These are phyloP conservation scores for Debaryomyces maramus DNA, from an alignment of 805 yeast genomes.

Conservation along the genomic window DNA sequence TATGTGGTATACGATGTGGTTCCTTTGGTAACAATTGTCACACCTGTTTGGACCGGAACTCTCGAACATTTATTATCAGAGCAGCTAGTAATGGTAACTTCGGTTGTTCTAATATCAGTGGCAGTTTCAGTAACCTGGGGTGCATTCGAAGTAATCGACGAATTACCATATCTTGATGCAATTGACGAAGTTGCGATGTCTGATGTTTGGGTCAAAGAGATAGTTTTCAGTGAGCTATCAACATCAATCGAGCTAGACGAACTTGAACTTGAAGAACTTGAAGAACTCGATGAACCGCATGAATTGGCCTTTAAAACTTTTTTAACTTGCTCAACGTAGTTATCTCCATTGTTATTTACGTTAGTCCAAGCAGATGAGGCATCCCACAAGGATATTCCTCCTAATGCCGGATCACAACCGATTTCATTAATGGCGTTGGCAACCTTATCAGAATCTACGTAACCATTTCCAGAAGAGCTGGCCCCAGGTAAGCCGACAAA, in stretches of 20 bases:
- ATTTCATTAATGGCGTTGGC: conserved; percentile 15
- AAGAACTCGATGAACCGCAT: not conserved
- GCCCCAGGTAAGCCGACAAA: conserved; percentile 71
- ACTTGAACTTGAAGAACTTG: not conserved
- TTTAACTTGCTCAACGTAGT: conserved; percentile 41
- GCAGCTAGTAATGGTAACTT: conserved; percentile 29
- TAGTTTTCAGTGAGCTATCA: not conserved
- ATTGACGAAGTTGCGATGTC: not conserved
- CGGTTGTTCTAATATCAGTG: conserved; percentile 20
- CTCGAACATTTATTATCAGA: conserved; percentile 24
- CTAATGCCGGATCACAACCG: conserved; percentile 25
- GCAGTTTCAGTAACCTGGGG: conserved; percentile 9
- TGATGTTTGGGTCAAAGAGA: too few species aligned
- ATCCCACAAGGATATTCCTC: conserved; percentile 41
- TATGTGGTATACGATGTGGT: conserved; percentile 23
- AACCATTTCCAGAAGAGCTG: conserved; percentile 46
- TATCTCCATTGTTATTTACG: conserved; percentile 15
- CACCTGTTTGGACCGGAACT: conserved; percentile 24
- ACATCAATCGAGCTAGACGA: conserved; percentile 1
- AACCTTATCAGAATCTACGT: conserved; percentile 21
- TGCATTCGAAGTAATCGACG: not conserved
- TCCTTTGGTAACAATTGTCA: conserved; percentile 21
- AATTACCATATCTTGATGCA: not conserved
- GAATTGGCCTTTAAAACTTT: conserved; percentile 6
- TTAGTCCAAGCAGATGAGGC: conserved; percentile 28